A percentile compares a stretch with the other conserved stretches of the same genome.
phyloP scores from a whole-genome alignment of 2,329 filamentous ascomycete species.

The Ophiostoma populinum region DNA sequence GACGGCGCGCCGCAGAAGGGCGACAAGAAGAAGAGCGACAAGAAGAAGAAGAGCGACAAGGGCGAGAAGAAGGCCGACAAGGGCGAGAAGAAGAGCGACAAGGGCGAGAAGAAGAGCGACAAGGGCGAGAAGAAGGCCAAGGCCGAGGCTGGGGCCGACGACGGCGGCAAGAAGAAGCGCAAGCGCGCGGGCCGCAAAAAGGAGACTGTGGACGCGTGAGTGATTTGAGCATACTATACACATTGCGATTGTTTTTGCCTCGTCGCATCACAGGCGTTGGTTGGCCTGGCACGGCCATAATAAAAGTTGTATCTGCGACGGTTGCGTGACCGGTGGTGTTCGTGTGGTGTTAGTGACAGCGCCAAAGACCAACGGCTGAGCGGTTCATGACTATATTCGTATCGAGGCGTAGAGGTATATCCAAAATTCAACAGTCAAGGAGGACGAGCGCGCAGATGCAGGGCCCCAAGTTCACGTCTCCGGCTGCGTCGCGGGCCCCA shows the following conservation, averaged over 20 bases:
- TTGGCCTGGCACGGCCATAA: neutral
- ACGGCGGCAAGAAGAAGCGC: conserved; percentile 20
- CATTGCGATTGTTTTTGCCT: too few species aligned
- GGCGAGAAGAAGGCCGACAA: conserved; percentile 15
- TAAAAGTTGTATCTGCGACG: neutral
- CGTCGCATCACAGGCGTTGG: too few species aligned
- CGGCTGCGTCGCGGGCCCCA: neutral
- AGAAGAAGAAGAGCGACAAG: conserved; percentile 14
- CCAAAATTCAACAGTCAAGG: neutral
- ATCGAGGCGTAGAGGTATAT: neutral
- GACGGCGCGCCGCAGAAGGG: conserved; percentile 13
- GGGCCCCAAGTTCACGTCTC: neutral
- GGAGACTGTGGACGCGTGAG: conserved; percentile 2
- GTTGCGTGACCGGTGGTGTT: neutral
- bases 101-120: conserved; percentile 8
- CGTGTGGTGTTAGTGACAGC: too few species aligned
- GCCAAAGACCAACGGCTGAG: too few species aligned
- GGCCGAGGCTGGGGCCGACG: conserved; percentile 20
- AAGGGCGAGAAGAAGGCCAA: conserved; percentile 5
- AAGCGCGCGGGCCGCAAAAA: conserved; percentile 27
- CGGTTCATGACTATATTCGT: too few species aligned
- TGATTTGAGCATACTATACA: neutral
- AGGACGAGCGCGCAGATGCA: too few species aligned
- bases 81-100: conserved; percentile 20
- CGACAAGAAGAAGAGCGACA: conserved; percentile 16